Evolutionary conservation across 2,329 filamentous ascomycete genomes (phyloP).

Genomic region (Ophiostoma piceae): DNA sequence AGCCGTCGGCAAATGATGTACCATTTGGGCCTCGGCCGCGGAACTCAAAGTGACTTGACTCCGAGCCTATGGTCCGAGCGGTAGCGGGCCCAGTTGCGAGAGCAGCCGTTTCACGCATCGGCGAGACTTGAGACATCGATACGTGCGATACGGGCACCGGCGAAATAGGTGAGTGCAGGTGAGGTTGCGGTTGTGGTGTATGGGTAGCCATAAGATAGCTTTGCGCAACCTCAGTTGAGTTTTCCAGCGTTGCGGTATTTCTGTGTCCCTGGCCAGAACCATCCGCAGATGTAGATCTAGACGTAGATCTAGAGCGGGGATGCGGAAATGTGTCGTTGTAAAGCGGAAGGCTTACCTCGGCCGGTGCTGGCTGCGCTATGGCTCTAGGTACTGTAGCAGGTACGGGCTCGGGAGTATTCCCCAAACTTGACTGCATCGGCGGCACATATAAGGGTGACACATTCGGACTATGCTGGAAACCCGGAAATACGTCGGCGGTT

Average conservation of each 20-base stretch:
- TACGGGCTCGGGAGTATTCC: not conserved
- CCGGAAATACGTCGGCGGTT: not conserved
- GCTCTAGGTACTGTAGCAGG: not conserved
- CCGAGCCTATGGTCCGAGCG: not conserved
- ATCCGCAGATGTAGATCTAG: not conserved
- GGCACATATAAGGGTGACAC: not conserved
- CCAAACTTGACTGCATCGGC: not conserved
- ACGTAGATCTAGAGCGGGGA: not conserved
- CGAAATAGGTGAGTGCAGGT: too few relatives aligned
- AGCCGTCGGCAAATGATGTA: not conserved
- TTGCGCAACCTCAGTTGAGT: not conserved
- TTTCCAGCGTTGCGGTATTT: not conserved
- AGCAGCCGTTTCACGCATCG: not conserved
- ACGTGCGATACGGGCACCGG: not conserved
- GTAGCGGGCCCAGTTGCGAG: not conserved
- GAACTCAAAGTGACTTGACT: not conserved
- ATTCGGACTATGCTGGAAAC: not conserved
- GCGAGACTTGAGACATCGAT: not conserved
- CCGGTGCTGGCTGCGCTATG: not conserved
- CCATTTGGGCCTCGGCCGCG: not conserved
- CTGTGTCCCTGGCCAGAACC: not conserved
- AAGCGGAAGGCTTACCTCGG: not conserved
- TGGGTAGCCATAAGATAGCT: too few relatives aligned
- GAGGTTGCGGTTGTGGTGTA: too few relatives aligned
- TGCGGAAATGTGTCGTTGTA: not conserved